Evolutionary conservation across 169 alveolate genomes (phyloP).

Genomic region (Neospora caninum): DNA sequence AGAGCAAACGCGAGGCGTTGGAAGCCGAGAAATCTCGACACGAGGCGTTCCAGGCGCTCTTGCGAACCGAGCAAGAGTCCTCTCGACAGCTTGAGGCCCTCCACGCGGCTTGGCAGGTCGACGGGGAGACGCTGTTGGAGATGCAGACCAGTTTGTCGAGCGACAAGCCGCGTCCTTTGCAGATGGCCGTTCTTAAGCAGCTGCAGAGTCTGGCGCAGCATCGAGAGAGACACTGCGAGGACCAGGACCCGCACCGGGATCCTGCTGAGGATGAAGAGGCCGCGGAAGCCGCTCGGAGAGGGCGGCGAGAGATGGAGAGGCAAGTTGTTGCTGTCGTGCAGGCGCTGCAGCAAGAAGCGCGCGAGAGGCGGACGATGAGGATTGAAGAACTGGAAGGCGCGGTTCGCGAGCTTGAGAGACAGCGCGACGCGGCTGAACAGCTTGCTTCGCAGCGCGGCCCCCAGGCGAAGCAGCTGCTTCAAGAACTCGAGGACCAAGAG

Average conservation of each 20-base stretch:
- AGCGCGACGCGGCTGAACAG: background rate
- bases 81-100: background rate
- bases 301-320: background rate
- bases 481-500: background rate
- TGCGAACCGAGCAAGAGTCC: background rate
- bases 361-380: slow-evolving; percentile 20
- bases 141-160: background rate
- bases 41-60: background rate
- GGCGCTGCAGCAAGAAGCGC: background rate
- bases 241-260: background rate
- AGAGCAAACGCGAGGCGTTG: background rate
- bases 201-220: background rate
- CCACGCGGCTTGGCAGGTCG: background rate
- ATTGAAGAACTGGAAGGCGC: slow-evolving; percentile 2
- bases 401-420: background rate
- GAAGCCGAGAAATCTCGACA: background rate
- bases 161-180: background rate
- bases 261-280: background rate
- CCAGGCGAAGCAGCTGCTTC: background rate
- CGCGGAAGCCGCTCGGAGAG: background rate
- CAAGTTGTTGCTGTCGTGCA: background rate
- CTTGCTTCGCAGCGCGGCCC: background rate
- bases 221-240: background rate
- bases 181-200: background rate
- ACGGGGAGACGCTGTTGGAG: background rate